Base-by-base conservation (phyloP, 441 rosid species). In the Bruguiera hainesii region DNA sequence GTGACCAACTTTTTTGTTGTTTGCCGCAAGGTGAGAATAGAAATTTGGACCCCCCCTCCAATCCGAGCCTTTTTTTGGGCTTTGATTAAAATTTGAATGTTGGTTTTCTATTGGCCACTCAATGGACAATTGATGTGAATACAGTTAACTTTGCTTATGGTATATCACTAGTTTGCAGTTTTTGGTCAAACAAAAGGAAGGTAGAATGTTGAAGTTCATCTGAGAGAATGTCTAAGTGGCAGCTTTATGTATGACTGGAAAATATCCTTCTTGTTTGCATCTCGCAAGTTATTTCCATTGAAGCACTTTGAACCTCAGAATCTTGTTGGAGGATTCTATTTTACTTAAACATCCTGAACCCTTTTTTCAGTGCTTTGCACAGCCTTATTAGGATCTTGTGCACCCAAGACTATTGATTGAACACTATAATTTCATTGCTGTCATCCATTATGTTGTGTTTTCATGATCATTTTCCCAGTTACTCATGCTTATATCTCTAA, bases 1-100 rank as follows among this genome's bases (percentile, higher is more conserved):
- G 61, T 85, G 53, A 85, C 96, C 3, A 89, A 86, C 75, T 83
- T 89, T 66, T 93, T 91, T 52, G 87, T 82, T 31, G 83, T 87
- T 66, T 85, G 79, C 67, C 76, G 63, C 66, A 83, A 62, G 95
- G 98, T 33, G 61, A 21, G 64, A 26, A 33, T 6, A 51, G 30
- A 11, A 52, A 19, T 20, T 55, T 13, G 57, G 55, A 26, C 26
- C 15, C 46, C 16, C 46, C 33, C 1, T 6, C 33, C 5, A 30
- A 50, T 1, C 30, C 42, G 6, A 9, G 46, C 5, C 6, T 56
- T n/a, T 21, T n/a, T 30, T 62, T 10, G 9, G 53, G 15, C 21
- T 10, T 37, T 53, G 61, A 9, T 6, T 62, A 9, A 13, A 63
- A 46, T 6, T 35, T 25, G n/a, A 11, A 15, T 29, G 4, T 35